These are phyloP conservation scores for Tolypocladium sp. DNA, from an alignment of 2,329 filamentous ascomycete genomes.

Conservation along the genomic window DNA sequence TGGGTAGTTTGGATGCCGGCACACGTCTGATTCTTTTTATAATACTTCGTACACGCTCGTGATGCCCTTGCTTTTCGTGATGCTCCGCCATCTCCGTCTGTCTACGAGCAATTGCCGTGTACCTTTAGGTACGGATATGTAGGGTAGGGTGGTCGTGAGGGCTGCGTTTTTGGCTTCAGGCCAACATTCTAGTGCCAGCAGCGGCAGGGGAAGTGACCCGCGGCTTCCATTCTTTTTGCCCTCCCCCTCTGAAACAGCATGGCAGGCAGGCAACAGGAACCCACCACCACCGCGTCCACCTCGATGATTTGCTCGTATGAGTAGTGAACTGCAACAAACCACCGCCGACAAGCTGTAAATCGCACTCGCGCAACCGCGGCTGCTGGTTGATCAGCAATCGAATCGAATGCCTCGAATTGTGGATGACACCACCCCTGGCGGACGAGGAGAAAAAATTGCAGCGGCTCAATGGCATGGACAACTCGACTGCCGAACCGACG, in stretches of 20 bases:
- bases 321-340: background rate
- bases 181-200: background rate
- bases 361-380: background rate
- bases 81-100: background rate
- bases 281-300: background rate
- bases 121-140: no score
- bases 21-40: background rate
- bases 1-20: background rate
- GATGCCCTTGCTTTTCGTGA: background rate
- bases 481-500: constrained; percentile 8
- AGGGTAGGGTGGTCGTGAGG: background rate
- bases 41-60: background rate
- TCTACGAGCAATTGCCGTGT: background rate
- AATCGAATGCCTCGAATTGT: background rate
- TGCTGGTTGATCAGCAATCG: background rate
- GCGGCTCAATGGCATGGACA: background rate
- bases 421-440: background rate
- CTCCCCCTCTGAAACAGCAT: background rate
- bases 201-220: background rate
- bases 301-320: background rate
- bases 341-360: background rate
- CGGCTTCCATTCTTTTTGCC: background rate
- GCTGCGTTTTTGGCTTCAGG: background rate
- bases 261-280: no score
- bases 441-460: background rate